Evolutionary conservation across 2,329 filamentous ascomycete species (phyloP).

Genomic region (Aureobasidium sp.): DNA sequence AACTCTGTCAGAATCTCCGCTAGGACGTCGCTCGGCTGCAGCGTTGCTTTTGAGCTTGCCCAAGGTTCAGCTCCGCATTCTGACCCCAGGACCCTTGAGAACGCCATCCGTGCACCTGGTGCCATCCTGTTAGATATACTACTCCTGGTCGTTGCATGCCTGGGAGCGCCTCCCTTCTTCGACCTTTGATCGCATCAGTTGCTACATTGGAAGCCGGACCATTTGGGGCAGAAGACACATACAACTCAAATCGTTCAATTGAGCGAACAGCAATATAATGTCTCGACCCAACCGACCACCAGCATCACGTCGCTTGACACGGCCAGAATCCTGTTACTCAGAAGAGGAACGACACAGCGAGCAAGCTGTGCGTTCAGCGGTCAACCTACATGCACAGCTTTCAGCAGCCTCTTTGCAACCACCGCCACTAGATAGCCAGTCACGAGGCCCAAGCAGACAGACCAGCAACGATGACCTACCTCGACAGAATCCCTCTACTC

Average conservation of each 20-base stretch:
- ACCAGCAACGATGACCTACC: conserved; percentile 1
- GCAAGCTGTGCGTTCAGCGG: conserved; percentile 27
- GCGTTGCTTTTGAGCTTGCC: not conserved
- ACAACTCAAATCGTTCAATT: not conserved
- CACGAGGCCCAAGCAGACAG: conserved; percentile 17
- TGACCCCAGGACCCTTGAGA: not conserved
- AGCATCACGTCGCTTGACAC: conserved; percentile 4
- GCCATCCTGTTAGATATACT: not conserved
- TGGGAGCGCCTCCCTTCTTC: no score
- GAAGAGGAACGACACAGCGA: conserved; percentile 13
- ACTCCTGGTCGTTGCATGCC: not conserved
- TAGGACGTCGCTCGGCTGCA: not conserved
- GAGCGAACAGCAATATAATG: not conserved
- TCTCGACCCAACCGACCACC: not conserved
- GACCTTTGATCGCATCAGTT: not conserved
- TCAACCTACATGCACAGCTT: conserved; percentile 25
- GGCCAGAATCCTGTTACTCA: not conserved
- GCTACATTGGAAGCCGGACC: not conserved
- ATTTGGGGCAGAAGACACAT: not conserved
- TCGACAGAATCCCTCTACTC: not conserved
- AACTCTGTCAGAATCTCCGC: not conserved
- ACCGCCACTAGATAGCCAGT: conserved; percentile 16
- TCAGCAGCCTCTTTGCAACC: conserved; percentile 28
- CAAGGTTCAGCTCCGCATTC: not conserved
- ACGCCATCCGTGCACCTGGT: conserved; percentile 1